A percentile compares a stretch with the other conserved stretches of the same genome.
Evolutionary conservation across 2,329 filamentous ascomycete genomes (phyloP).

Genomic region (Ceratocystis smalleyi): DNA sequence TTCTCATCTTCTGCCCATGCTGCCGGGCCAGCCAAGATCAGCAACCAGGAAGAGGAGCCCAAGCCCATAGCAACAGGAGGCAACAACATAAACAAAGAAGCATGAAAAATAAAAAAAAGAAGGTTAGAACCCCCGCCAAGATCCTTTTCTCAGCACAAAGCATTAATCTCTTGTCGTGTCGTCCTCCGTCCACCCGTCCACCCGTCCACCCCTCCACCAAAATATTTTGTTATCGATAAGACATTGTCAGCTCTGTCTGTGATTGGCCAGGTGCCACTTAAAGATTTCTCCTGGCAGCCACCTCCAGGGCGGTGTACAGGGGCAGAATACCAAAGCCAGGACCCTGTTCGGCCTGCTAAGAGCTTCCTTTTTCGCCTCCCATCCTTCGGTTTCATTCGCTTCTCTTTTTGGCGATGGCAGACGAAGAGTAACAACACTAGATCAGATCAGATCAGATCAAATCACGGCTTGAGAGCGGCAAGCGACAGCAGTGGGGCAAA

Average conservation of each 20-base stretch:
- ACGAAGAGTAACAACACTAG: neutral
- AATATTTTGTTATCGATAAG: neutral
- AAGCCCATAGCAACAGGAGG: neutral
- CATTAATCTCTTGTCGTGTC: neutral
- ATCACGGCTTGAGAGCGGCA: neutral
- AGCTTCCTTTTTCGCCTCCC: neutral
- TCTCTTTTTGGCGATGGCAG: neutral
- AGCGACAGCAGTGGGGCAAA: neutral
- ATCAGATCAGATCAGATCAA: neutral
- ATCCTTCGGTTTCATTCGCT: neutral
- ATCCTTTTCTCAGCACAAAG: neutral
- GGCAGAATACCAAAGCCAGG: conserved; percentile 4
- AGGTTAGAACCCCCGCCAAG: neutral
- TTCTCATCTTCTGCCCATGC: neutral
- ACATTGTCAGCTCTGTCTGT: neutral
- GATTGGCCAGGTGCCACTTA: neutral
- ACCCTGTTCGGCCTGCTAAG: neutral
- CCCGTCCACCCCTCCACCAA: neutral
- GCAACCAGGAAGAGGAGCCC: neutral
- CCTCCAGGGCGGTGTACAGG: neutral
- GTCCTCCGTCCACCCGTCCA: neutral
- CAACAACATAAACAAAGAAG: neutral
- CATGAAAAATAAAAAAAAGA: neutral
- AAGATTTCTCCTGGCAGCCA: neutral
- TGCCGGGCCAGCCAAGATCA: neutral